Evolutionary conservation across 768 basidiomycete species (phyloP).

Genomic region (Leccinellum albellum): DNA sequence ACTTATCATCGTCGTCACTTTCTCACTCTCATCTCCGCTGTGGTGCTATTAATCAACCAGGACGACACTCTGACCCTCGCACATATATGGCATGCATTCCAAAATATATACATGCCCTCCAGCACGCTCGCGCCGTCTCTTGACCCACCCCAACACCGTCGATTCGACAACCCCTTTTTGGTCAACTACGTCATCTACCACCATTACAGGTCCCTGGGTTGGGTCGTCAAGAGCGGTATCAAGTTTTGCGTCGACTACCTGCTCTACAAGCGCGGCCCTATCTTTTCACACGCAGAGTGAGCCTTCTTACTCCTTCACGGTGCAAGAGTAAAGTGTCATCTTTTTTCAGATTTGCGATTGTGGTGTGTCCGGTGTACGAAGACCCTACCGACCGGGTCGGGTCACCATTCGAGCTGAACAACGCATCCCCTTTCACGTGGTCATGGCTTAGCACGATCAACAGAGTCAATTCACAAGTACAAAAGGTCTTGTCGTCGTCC

Average conservation of each 20-base stretch:
- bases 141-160: slow-evolving; percentile 30
- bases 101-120: slow-evolving; percentile 48
- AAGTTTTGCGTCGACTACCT: slow-evolving; percentile 98
- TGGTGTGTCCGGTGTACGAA: slow-evolving; percentile 90
- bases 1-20: not conserved
- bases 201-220: slow-evolving; percentile 93
- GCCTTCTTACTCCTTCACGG: slow-evolving; percentile 25
- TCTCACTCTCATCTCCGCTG: not conserved
- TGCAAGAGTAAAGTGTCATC: not conserved
- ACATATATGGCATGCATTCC: slow-evolving; percentile 65
- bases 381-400: slow-evolving; percentile 65
- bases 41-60: slow-evolving; percentile 31
- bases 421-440: slow-evolving; percentile 79
- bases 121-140: slow-evolving; percentile 29
- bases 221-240: slow-evolving; percentile 94
- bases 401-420: slow-evolving; percentile 63
- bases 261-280: slow-evolving; percentile 90
- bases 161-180: slow-evolving; percentile 90
- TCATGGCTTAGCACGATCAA: slow-evolving; percentile 96
- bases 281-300: slow-evolving; percentile 94
- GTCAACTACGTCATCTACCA: slow-evolving; percentile 89
- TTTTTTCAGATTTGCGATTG: slow-evolving; percentile 71
- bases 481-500: slow-evolving; percentile 69
- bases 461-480: slow-evolving; percentile 93
- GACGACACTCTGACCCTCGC: slow-evolving; percentile 49